Conservation (phyloP, 75 land plant genomes). For the Pinus tabuliformis region DNA sequence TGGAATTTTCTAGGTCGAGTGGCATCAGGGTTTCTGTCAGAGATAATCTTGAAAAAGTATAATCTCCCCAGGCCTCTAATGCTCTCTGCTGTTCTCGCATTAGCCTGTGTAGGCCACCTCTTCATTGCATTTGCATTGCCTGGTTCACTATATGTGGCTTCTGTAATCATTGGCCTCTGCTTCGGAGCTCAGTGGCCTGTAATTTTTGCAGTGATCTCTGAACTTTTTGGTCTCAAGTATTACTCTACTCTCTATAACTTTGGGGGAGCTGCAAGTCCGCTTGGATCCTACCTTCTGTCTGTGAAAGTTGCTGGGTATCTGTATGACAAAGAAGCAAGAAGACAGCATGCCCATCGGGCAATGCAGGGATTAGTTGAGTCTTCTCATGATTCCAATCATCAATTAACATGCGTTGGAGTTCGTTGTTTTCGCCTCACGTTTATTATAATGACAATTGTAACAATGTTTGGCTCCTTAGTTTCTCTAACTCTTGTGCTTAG, state of each 20-base stretch:
- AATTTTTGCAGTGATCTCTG: conserved; percentile 56
- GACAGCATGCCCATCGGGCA: conserved; percentile 20
- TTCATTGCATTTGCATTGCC: conserved; percentile 33
- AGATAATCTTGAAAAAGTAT: conserved; percentile 22
- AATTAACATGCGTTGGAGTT: conserved; percentile 36
- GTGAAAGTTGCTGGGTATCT: conserved; percentile 28
- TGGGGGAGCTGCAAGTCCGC: conserved; percentile 62
- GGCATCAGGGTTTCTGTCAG: conserved; percentile 55
- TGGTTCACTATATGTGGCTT: conserved; percentile 43
- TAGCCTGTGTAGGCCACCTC: conserved; percentile 28
- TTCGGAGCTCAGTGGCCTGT: conserved; percentile 61
- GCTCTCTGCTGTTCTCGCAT: conserved; percentile 11
- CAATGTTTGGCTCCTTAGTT: conserved; percentile 33
- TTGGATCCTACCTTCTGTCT: conserved; percentile 64
- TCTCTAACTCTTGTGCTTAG: conserved; percentile 36
- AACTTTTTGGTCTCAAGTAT: conserved; percentile 67
- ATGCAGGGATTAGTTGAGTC: not conserved
- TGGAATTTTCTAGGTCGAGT: conserved; percentile 67
- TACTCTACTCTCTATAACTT: conserved; percentile 44
- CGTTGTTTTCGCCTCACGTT: conserved; percentile 50
- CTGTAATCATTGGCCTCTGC: conserved; percentile 51
- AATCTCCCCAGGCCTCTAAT: conserved; percentile 23
- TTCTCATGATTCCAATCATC: not conserved
- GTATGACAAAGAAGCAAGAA: conserved; percentile 41
- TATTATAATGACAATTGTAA: conserved; percentile 43